Base-by-base conservation (phyloP, 352 stramenopile species). In the Aphanomyces stellatus region DNA sequence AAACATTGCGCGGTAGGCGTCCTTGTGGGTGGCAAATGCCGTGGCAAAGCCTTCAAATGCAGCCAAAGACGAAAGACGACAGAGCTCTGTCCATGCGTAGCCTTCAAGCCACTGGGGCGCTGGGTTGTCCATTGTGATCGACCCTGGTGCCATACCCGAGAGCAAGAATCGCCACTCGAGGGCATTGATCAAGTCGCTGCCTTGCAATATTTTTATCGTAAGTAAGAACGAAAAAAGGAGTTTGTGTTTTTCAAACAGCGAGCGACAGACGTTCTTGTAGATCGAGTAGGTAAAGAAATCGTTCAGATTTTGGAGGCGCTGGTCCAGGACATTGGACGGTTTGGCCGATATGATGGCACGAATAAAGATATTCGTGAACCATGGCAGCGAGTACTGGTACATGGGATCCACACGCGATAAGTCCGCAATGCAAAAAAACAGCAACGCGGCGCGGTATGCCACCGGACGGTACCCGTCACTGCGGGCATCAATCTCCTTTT, bases 201-300 rank as follows among this genome's bases (percentile, higher is more conserved):
- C 87, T 51, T 96, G 81, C 76, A 95, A 87, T 56, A 96, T 93
- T 74, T 90, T 92, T 59, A 92, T 87, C 7, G 82, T 92, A 24
- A 93, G 70, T 40, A 98, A 53, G 76, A 97, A 97, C 10, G 88
- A 96, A 56, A 98, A 96, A 0, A 98, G 76, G 13, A 97, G 72
- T 69, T 98, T 98, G 76, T 98, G 88, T 68, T 95, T 91, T 57
- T 98, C 92, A 72, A 98, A 98, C 0, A 98, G 78, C 46, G 85
- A 96, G 1, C 91, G 80, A 63, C 92, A 98, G 43, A 97, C 85
- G 67, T 97, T 97, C 63, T 92, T 95, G 77, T 98, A 98, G 24
- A 98, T 78, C 5, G 91, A 97, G 69, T 96, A 97, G 13, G 91
- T 98, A 56, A 97, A 97, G 51, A 80, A 97, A 64, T 97, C 87